phyloP scores from a whole-genome alignment of 2,329 filamentous ascomycete species.

The Cytospora leucostoma region DNA sequence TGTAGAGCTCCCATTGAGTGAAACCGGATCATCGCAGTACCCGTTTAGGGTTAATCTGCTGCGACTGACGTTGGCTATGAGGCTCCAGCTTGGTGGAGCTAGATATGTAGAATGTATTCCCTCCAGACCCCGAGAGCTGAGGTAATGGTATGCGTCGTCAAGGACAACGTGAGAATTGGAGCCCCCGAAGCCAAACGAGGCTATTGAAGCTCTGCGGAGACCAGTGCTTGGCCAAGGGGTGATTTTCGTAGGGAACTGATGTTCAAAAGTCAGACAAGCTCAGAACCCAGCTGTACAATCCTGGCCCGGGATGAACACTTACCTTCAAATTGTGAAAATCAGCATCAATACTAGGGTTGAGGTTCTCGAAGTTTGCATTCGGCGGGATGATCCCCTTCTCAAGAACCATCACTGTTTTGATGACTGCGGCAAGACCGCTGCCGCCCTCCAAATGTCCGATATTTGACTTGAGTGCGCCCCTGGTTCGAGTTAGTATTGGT shows the following conservation, averaged over 20 bases:
- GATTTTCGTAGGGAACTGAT: conserved; percentile 22
- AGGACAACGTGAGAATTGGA: conserved; percentile 45
- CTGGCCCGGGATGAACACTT: neutral
- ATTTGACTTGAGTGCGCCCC: conserved; percentile 34
- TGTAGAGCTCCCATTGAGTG: too few species aligned
- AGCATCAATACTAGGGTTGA: conserved; percentile 26
- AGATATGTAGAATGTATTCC: neutral
- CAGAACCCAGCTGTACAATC: neutral
- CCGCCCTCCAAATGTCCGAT: conserved; percentile 38
- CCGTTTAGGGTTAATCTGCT: neutral
- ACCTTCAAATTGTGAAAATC: conserved; percentile 28
- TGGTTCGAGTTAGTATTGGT: too few species aligned
- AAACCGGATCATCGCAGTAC: too few species aligned
- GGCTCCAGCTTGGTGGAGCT: neutral
- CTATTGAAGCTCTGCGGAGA: conserved; percentile 34
- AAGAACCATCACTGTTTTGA: conserved; percentile 38
- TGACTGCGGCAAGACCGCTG: conserved; percentile 33
- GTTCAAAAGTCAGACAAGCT: neutral
- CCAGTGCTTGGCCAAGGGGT: neutral
- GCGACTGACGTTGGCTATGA: too few species aligned
- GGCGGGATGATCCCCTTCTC: conserved; percentile 36
- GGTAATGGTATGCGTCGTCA: conserved; percentile 13
- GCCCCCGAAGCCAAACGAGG: conserved; percentile 48
- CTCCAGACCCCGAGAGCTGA: neutral
- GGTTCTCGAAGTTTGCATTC: conserved; percentile 30